These are phyloP conservation scores for Chaetomiaceae sp. DNA, from an alignment of 2,329 filamentous ascomycete genomes.

Conservation along the genomic window DNA sequence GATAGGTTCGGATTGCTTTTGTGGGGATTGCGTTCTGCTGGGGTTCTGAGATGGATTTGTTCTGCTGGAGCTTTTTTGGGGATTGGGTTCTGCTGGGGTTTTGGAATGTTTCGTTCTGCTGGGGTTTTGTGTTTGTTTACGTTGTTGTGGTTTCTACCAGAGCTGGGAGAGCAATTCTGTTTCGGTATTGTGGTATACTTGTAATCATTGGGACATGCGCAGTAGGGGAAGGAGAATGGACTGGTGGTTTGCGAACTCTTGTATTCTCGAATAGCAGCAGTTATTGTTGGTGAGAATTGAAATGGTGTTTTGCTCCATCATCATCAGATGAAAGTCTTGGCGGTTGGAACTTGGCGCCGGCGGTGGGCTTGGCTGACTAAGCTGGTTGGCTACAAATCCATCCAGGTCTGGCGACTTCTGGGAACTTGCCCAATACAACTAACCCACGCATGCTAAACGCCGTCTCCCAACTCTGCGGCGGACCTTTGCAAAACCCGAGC, in stretches of 20 bases:
- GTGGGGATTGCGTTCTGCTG: background rate
- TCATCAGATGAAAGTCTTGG: too few relatives aligned
- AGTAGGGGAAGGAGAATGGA: conserved; percentile 1
- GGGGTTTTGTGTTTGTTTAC: too few relatives aligned
- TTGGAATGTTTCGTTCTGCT: too few relatives aligned
- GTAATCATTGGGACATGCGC: conserved; percentile 16
- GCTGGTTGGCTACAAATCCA: conserved; percentile 19
- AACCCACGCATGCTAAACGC: conserved; percentile 21
- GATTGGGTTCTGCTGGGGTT: background rate
- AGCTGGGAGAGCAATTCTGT: background rate
- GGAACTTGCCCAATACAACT: conserved; percentile 29
- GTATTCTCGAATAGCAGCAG: too few relatives aligned
- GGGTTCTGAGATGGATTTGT: background rate
- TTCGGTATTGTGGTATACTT: conserved; percentile 14
- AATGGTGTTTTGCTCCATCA: background rate
- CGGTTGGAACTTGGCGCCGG: background rate
- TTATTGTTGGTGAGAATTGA: too few relatives aligned
- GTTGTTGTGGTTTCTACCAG: too few relatives aligned
- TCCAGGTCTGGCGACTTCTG: conserved; percentile 14
- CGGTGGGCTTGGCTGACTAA: conserved; percentile 22
- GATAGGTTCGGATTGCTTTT: too few relatives aligned
- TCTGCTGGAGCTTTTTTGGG: too few relatives aligned
- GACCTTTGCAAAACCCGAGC: conserved; percentile 18
- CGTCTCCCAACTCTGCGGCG: conserved; percentile 22
- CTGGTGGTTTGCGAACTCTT: background rate